Evolutionary conservation across 345 rosid species (phyloP), one percentile per base, ranked within the genome.

Genomic region (Bretschneidera sinensis): DNA sequence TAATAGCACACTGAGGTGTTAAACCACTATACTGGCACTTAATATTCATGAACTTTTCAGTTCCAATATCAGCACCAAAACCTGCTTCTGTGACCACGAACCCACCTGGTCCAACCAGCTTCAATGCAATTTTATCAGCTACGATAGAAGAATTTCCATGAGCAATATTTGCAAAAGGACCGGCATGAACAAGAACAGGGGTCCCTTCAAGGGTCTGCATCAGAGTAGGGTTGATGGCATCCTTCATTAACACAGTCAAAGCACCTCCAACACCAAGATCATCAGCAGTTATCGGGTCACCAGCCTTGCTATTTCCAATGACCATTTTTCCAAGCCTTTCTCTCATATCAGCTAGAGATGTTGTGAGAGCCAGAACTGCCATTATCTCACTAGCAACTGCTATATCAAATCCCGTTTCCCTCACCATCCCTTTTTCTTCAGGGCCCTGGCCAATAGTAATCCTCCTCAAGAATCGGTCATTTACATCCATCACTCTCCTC

Each of bases 191-290:
- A 24, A 95, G 85, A 43, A 91, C 99, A 63, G 99, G 97, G 22
- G 97, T 95, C 20, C 99, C 99, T 75, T 95, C 99, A 28, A 95
- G 91, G 21, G 99, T 95, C 78, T 91, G 99, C 99, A 95, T 95
- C 57, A 95, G 66, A 43, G 99, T 91, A 0, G 99, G 99, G 77
- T 91, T 79, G 54, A 95, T 88, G 39, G 97, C 97, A 64, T 95
- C 97, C 74, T 91, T 95, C 99, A 95, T 95, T 35, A 91, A 70
- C 56, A 95, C 97, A 35, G 99, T 85, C 69, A 95, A 81, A 48
- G 99, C 99, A 74, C 97, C 99, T 48, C 97, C 97, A 59, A 86
- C 79, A 18, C 97, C 99, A n/a, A 95, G 88, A 83, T 95, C 99
- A 72, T 95, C 99, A 4, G 99, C 95, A 54, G 99, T 86, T 50